Conservation (phyloP, 2,329 filamentous ascomycete species). For the Epichloe uncinata region DNA sequence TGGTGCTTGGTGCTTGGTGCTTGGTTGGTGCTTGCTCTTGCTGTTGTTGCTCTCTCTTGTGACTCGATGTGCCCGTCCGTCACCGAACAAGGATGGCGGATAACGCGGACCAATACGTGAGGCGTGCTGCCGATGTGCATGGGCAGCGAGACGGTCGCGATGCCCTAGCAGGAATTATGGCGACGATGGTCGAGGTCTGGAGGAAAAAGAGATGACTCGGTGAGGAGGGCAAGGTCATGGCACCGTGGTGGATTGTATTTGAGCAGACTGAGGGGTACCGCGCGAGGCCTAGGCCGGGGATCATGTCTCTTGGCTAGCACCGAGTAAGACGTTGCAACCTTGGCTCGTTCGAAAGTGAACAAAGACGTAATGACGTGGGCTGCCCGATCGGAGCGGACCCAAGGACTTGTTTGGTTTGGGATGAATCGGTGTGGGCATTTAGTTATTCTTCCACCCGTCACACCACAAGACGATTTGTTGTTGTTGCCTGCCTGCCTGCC, state of each 20-base stretch:
- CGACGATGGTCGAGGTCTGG: conserved; percentile 23
- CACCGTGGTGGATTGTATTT: conserved; percentile 28
- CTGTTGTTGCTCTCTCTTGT: not conserved
- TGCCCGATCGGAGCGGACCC: conserved; percentile 9
- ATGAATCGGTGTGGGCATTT: not conserved
- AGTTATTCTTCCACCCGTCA: not conserved
- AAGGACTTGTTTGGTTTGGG: not conserved
- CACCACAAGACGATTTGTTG: not conserved
- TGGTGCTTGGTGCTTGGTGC: too few species aligned
- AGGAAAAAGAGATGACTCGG: conserved; percentile 26
- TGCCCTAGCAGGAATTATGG: conserved; percentile 6
- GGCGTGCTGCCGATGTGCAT: conserved; percentile 12
- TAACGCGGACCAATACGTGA: conserved; percentile 11
- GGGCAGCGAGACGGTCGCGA: conserved; percentile 5
- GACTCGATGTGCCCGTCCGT: conserved; percentile 1
- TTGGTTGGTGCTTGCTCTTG: not conserved
- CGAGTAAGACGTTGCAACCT: conserved; percentile 11
- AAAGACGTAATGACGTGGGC: conserved; percentile 8
- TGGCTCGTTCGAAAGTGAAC: not conserved
- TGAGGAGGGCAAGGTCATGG: conserved; percentile 23
- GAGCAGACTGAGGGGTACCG: conserved; percentile 28
- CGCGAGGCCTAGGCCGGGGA: not conserved
- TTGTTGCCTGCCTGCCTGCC: not conserved
- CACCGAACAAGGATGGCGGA: conserved; percentile 11
- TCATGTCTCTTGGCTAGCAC: conserved; percentile 1